Base-by-base conservation (phyloP, 2,329 filamentous ascomycete species). In the Arthroderma sp. region DNA sequence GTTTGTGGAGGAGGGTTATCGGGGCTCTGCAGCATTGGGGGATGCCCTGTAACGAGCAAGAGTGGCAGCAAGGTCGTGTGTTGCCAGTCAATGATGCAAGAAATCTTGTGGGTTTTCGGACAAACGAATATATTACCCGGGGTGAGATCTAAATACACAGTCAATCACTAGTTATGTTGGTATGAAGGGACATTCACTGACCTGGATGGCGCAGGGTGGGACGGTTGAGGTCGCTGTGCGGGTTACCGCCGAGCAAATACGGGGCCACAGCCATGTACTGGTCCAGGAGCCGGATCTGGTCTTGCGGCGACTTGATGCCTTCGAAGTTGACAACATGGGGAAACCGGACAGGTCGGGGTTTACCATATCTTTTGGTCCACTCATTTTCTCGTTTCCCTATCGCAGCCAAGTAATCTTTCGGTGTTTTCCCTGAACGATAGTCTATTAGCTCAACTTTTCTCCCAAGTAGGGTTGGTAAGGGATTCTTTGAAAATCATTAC, bases 191-290 rank as follows among this genome's bases (percentile, higher is more conserved):
- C n/a, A n/a, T n/a, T n/a, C n/a, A 39, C 37, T 15, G 43, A 48
- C 48, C 42, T 9, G 45, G 48, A 42, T 56, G 54, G 7, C 53
- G 52, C 29, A 57, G 36, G 4, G 49, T 54, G 15, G 53, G 52
- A 38, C 43, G 40, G 32, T 48, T 54, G 9, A 49, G 30, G 1
- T 42, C 44, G 39, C 42, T 32, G 3, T 3, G 3, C n/a, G 27
- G 44, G 10, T 47, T 32, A 32, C 48, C 48, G 15, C 52, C 51
- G n/a, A 56, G 48, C 9, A 56, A 44, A 44, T 50, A 54, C 22
- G 55, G 50, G 1, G 50, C 49, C 27, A 56, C 47, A 40, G 49
- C 36, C 4, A 53, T 9, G 32, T 56, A 58, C 38, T 54, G 56
- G 10, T 52, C 34, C 4, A 58, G 49, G 22, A 58, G 52, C 10